Conservation (phyloP, 257 asterid genomes). For the Paraleonurus japonicus region DNA sequence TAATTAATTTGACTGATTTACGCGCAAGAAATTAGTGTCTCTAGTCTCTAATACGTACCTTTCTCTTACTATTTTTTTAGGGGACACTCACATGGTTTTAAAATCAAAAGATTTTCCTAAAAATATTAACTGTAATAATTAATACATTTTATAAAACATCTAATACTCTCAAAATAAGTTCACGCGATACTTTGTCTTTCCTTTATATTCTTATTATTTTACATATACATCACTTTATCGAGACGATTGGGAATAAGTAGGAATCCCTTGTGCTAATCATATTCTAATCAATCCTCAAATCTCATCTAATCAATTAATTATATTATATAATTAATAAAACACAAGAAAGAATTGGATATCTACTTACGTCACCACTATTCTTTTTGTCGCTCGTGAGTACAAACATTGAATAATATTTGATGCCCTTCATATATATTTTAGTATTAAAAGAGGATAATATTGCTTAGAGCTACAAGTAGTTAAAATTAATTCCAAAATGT, state of each 20-base stretch:
- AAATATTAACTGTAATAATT: not conserved
- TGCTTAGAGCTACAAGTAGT: slow-evolving; percentile 7
- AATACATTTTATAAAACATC: too few species aligned
- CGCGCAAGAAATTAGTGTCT: not conserved
- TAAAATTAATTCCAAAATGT: not conserved
- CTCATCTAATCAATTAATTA: slow-evolving; percentile 11
- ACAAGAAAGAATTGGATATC: slow-evolving; percentile 11
- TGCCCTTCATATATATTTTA: not conserved
- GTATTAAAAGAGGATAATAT: slow-evolving; percentile 19
- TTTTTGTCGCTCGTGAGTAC: slow-evolving; percentile 35
- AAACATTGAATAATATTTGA: slow-evolving; percentile 23
- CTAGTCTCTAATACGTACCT: not conserved
- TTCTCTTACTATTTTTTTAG: not conserved
- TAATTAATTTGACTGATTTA: not conserved
- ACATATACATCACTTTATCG: slow-evolving; percentile 28
- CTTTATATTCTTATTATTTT: too few species aligned
- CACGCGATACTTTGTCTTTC: too few species aligned
- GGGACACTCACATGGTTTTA: slow-evolving; percentile 25
- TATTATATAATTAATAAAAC: not conserved
- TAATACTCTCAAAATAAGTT: too few species aligned
- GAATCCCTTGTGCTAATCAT: slow-evolving; percentile 30
- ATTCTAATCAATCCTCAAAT: slow-evolving; percentile 24
- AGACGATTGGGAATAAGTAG: slow-evolving; percentile 19
- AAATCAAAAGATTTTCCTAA: slow-evolving; percentile 1
- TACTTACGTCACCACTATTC: slow-evolving; percentile 32